Conservation (phyloP, 495 filamentous ascomycete species). For the Penicillium daleae region DNA sequence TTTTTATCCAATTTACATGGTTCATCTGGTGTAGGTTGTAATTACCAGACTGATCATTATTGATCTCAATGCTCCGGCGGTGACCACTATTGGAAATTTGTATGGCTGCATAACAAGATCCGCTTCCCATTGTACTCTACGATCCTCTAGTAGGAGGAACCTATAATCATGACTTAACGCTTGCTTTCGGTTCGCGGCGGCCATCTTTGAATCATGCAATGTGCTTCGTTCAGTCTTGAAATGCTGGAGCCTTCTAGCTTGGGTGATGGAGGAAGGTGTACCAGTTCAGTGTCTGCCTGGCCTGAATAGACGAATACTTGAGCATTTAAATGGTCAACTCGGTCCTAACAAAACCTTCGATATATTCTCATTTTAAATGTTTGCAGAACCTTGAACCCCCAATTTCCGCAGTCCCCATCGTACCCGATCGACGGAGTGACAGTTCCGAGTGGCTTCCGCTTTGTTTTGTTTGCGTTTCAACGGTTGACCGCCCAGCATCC, state of each 20-base stretch:
- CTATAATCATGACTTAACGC: too few species aligned
- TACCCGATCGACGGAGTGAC: constrained; percentile 23
- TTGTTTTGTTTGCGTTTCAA: constrained; percentile 35
- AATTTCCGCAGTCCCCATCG: constrained; percentile 4
- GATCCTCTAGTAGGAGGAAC: too few species aligned
- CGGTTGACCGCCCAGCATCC: constrained; percentile 32
- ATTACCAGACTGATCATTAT: too few species aligned
- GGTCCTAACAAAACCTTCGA: neutral
- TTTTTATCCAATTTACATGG: too few species aligned
- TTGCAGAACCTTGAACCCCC: neutral
- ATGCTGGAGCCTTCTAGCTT: constrained; percentile 17
- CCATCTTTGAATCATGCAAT: neutral
- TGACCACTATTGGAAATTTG: too few species aligned
- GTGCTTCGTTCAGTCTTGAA: neutral
- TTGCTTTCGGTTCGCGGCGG: too few species aligned
- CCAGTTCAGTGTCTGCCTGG: constrained; percentile 15
- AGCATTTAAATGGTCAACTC: neutral
- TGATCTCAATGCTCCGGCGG: too few species aligned
- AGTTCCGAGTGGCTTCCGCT: constrained; percentile 17
- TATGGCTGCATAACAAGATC: too few species aligned
- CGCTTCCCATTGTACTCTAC: too few species aligned
- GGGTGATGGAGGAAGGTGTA: neutral
- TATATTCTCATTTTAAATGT: neutral
- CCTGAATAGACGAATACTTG: neutral
- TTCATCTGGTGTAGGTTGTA: too few species aligned